These are phyloP conservation scores for Aspergillus carlsbadensis DNA, from an alignment of 495 filamentous ascomycete species.

Conservation along the genomic window DNA sequence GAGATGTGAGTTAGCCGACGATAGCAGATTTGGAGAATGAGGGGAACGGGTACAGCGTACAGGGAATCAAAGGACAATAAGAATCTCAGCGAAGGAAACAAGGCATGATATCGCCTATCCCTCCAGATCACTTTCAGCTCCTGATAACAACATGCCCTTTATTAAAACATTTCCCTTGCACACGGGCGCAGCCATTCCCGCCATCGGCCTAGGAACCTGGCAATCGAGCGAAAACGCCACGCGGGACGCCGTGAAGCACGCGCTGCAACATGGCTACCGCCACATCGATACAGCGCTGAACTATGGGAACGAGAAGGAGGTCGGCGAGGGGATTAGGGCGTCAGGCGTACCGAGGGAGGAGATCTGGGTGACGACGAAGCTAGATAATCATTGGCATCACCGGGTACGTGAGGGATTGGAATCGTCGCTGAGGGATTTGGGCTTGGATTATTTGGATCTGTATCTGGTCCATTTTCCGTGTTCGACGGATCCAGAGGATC, in stretches of 20 bases:
- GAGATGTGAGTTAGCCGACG: too few relatives aligned
- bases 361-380: slow-evolving; percentile 10
- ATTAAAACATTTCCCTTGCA: not conserved
- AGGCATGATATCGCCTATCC: not conserved
- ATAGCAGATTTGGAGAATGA: too few relatives aligned
- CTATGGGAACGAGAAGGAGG: slow-evolving; percentile 9
- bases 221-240: slow-evolving; percentile 9
- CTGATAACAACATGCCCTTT: not conserved
- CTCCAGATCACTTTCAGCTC: not conserved
- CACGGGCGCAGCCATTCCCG: not conserved
- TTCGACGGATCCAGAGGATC: slow-evolving; percentile 11
- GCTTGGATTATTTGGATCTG: slow-evolving; percentile 6
- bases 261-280: slow-evolving; percentile 5
- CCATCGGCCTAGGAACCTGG: slow-evolving; percentile 11
- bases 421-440: not conserved
- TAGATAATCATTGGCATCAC: slow-evolving; percentile 9
- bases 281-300: slow-evolving; percentile 11
- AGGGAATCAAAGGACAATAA: too few relatives aligned
- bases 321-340: not conserved
- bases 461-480: slow-evolving; percentile 9
- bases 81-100: too few relatives aligned
- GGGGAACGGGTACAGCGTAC: too few relatives aligned
- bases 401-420: slow-evolving; percentile 1
- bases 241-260: slow-evolving; percentile 4
- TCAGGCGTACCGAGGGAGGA: slow-evolving; percentile 2